Conservation (phyloP, 176 grass and related monocot genomes). For the Eragrostis nindensis region DNA sequence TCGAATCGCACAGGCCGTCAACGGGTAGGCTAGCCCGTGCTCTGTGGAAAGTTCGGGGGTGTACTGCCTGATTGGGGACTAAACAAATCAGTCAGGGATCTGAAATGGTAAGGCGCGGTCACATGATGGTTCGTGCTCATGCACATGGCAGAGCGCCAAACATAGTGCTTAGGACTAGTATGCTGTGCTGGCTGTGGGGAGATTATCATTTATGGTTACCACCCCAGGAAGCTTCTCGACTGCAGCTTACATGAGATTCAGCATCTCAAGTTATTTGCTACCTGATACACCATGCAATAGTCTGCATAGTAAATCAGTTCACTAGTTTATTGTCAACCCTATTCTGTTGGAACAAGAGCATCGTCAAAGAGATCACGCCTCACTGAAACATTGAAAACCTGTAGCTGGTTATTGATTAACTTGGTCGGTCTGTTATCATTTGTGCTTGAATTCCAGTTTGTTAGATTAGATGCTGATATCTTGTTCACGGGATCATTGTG, state of each 20-base stretch:
- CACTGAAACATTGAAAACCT: not conserved
- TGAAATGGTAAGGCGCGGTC: not conserved
- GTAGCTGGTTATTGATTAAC: not conserved
- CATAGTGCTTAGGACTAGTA: slow-evolving; percentile 8
- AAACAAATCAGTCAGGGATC: slow-evolving; percentile 9
- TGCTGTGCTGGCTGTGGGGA: slow-evolving; percentile 1
- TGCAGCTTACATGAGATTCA: not conserved
- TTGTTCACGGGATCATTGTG: not conserved
- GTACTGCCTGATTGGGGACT: slow-evolving; percentile 7
- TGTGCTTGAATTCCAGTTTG: not conserved
- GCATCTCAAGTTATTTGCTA: too few species aligned
- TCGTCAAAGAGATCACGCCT: not conserved
- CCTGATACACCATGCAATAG: slow-evolving; percentile 11
- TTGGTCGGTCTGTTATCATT: not conserved
- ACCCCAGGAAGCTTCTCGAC: not conserved
- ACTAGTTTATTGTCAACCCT: not conserved
- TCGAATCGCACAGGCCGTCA: not conserved
- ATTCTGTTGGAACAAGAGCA: not conserved
- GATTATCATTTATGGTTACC: not conserved
- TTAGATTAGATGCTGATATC: not conserved
- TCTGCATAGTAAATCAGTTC: not conserved
- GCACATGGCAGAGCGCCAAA: slow-evolving; percentile 20
- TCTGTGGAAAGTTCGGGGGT: not conserved
- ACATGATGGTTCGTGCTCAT: slow-evolving; percentile 13
- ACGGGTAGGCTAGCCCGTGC: not conserved